Conservation (phyloP, 2,329 filamentous ascomycete genomes). For the Metarhizium rileyi region DNA sequence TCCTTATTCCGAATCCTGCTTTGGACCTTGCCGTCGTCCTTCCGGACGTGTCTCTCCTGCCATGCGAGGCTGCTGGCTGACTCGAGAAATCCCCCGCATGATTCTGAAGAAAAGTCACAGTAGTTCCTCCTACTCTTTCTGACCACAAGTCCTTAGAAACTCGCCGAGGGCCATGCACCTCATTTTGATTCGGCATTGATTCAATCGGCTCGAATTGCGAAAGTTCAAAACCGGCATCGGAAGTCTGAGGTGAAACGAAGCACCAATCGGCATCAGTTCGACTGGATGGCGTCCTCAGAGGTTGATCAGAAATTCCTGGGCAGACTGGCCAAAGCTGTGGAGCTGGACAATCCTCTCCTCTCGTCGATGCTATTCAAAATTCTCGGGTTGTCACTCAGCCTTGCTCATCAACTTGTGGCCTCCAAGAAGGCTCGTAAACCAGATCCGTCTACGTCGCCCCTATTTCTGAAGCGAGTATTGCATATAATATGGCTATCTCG, state of each 20-base stretch:
- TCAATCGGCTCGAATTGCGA: not conserved
- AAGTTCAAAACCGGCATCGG: not conserved
- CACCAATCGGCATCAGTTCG: not conserved
- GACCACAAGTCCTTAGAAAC: not conserved
- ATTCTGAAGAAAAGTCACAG: not conserved
- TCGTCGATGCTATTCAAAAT: slow-evolving; percentile 82
- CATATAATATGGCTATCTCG: slow-evolving; percentile 94
- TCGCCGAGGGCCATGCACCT: not conserved
- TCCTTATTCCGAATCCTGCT: not conserved
- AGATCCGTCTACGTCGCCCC: slow-evolving; percentile 69
- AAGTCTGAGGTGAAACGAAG: slow-evolving; percentile 1
- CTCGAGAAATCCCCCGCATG: not conserved
- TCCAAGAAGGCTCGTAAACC: slow-evolving; percentile 75
- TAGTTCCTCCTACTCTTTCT: not conserved
- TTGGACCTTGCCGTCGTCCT: not conserved
- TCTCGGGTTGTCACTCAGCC: slow-evolving; percentile 78
- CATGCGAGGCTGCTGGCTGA: not conserved
- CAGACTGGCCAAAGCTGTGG: slow-evolving; percentile 72
- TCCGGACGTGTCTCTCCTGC: not conserved
- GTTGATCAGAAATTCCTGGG: slow-evolving; percentile 97
- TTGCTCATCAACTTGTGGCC: slow-evolving; percentile 72
- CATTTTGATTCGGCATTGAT: not conserved
- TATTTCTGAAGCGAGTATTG: slow-evolving; percentile 69
- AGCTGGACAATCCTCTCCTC: slow-evolving; percentile 67
- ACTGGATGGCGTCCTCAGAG: slow-evolving; percentile 83